These are phyloP conservation scores for Pholiota molesta DNA, from an alignment of 768 basidiomycete genomes.

Conservation along the genomic window DNA sequence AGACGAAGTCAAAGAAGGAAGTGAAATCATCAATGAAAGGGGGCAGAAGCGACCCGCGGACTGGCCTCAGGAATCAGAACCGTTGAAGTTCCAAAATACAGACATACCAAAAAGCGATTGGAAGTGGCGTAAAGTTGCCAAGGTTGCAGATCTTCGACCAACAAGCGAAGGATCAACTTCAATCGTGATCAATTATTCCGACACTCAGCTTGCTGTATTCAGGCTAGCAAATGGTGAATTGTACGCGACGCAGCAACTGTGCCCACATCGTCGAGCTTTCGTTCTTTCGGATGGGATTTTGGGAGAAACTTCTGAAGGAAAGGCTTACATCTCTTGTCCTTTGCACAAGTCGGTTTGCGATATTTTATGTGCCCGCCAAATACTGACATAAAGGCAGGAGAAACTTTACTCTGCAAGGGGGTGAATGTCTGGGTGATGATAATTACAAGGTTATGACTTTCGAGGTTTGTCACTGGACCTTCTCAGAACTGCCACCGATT, in stretches of 20 bases:
- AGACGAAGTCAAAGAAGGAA: slow-evolving; percentile 42
- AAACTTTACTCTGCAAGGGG: slow-evolving; percentile 59
- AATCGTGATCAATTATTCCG: slow-evolving; percentile 60
- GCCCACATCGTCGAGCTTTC: slow-evolving; percentile 57
- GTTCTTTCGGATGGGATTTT: slow-evolving; percentile 73
- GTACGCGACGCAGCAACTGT: slow-evolving; percentile 74
- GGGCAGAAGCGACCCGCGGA: slow-evolving; percentile 67
- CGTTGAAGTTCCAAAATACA: slow-evolving; percentile 45
- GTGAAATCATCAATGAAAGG: slow-evolving; percentile 60
- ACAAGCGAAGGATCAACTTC: slow-evolving; percentile 50
- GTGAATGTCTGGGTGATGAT: slow-evolving; percentile 60
- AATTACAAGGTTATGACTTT: slow-evolving; percentile 66
- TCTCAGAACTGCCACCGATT: neutral
- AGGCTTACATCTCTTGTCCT: slow-evolving; percentile 51
- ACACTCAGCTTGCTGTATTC: slow-evolving; percentile 71
- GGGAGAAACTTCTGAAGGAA: slow-evolving; percentile 61
- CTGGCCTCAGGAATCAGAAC: slow-evolving; percentile 62
- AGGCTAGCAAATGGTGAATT: slow-evolving; percentile 59
- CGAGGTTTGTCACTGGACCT: slow-evolving; percentile 31
- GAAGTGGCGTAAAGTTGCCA: slow-evolving; percentile 58
- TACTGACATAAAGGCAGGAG: slow-evolving; percentile 27
- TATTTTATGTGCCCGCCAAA: neutral
- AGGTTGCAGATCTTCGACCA: slow-evolving; percentile 48
- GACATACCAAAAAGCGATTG: slow-evolving; percentile 51
- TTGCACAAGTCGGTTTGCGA: slow-evolving; percentile 50